These are phyloP conservation scores for Steccherinum ochraceum DNA, from an alignment of 768 basidiomycete species.

Conservation along the genomic window DNA sequence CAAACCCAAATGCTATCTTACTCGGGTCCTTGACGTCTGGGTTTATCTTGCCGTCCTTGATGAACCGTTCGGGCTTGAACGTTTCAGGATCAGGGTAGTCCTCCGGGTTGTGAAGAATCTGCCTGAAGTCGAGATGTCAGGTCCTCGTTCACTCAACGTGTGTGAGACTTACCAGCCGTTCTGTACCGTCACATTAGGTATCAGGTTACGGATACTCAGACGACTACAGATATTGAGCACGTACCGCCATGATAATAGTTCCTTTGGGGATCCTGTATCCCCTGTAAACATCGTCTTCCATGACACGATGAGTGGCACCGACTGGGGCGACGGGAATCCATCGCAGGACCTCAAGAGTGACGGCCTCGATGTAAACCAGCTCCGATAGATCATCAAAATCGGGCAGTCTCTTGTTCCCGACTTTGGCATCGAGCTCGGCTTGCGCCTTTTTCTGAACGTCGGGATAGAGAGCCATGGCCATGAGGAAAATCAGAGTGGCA, in stretches of 20 bases:
- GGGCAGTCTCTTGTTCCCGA: slow-evolving; percentile 3
- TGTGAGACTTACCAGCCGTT: background rate
- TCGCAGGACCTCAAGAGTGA: slow-evolving; percentile 5
- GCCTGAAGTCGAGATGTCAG: slow-evolving; percentile 7
- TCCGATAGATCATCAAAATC: background rate
- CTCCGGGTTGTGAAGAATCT: slow-evolving; percentile 10
- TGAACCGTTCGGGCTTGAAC: slow-evolving; percentile 12
- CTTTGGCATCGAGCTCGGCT: slow-evolving; percentile 1
- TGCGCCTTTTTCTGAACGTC: slow-evolving; percentile 7
- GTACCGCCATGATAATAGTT: slow-evolving; percentile 3
- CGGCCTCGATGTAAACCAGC: slow-evolving; percentile 3
- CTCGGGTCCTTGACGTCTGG: slow-evolving; percentile 4
- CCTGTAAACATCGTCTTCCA: slow-evolving; percentile 3
- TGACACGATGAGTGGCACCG: slow-evolving; percentile 2
- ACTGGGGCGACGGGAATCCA: slow-evolving; percentile 2
- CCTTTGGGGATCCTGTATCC: slow-evolving; percentile 1
- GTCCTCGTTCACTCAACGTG: background rate
- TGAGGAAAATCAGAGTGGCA: too few relatives aligned
- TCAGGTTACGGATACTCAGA: slow-evolving; percentile 5
- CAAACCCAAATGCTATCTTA: slow-evolving; percentile 7
- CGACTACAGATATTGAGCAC: background rate
- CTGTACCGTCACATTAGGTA: background rate
- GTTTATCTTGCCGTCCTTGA: slow-evolving; percentile 7
- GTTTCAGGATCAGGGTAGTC: slow-evolving; percentile 10
- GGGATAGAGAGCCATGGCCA: slow-evolving; percentile 5